These are phyloP conservation scores for Cenchrus fungigraminus DNA, from an alignment of 176 grass and related monocot species.

Conservation along the genomic window DNA sequence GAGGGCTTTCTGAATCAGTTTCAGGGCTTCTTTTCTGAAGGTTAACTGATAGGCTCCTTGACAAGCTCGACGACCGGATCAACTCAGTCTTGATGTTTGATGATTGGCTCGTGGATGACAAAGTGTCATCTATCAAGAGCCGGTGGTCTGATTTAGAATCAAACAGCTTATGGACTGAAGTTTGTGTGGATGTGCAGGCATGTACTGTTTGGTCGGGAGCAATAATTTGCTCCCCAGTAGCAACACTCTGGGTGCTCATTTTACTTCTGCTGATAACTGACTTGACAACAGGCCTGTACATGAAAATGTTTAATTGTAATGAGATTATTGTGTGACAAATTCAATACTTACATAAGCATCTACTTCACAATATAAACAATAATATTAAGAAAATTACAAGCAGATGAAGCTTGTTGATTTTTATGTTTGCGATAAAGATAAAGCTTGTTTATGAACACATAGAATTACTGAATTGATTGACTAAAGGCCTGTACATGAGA, in stretches of 20 bases:
- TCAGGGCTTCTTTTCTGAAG: conserved; percentile 55
- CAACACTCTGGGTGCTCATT: conserved; percentile 68
- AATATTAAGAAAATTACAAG: neutral
- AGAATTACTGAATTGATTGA: neutral
- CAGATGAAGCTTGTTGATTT: conserved; percentile 17
- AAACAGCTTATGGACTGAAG: conserved; percentile 52
- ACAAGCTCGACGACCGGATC: conserved; percentile 41
- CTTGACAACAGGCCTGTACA: conserved; percentile 12
- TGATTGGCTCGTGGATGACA: conserved; percentile 63
- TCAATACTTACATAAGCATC: neutral
- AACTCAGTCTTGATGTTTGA: conserved; percentile 52
- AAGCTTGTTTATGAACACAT: conserved; percentile 1
- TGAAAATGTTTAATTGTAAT: conserved; percentile 9
- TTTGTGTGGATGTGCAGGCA: conserved; percentile 48
- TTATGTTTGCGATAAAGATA: neutral
- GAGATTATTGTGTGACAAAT: neutral
- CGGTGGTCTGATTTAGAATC: conserved; percentile 36
- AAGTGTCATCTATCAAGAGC: conserved; percentile 26
- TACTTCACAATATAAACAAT: neutral
- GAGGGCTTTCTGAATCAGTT: conserved; percentile 53
- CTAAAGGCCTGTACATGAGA: conserved; percentile 5
- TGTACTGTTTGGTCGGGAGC: conserved; percentile 45
- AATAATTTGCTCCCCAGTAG: conserved; percentile 37
- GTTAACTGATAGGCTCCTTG: conserved; percentile 44
- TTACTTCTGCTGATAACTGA: conserved; percentile 1